Conservation (phyloP, 1,139 yeast species). For the Blastobotrys apis region DNA sequence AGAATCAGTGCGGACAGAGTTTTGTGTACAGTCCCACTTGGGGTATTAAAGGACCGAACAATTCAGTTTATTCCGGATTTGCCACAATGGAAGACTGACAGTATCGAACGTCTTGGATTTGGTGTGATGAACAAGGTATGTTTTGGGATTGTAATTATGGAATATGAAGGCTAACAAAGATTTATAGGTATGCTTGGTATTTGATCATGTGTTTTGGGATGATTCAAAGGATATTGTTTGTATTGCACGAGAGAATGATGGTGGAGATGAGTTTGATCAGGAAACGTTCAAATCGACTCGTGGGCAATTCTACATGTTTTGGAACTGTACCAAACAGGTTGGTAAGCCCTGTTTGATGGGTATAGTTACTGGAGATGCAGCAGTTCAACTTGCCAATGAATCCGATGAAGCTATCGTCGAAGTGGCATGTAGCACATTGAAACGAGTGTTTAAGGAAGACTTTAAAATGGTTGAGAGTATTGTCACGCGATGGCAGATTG, state of each 20-base stretch:
- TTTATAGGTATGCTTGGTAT: constrained; percentile 34
- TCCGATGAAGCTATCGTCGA: constrained; percentile 36
- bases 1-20: constrained; percentile 39
- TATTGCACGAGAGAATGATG: constrained; percentile 30
- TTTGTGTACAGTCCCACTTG: constrained; percentile 41
- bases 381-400: constrained; percentile 32
- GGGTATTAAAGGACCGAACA: constrained; percentile 39
- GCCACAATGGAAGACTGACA: constrained; percentile 41
- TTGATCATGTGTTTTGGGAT: constrained; percentile 42
- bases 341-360: constrained; percentile 41
- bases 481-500: constrained; percentile 44
- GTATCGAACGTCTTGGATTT: constrained; percentile 40
- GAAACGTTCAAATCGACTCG: constrained; percentile 29
- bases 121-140: constrained; percentile 40
- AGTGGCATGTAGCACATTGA: constrained; percentile 34
- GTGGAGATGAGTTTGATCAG: constrained; percentile 16
- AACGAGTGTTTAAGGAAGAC: constrained; percentile 26
- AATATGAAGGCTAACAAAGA: constrained; percentile 8
- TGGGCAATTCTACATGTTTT: constrained; percentile 40
- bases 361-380: constrained; percentile 40
- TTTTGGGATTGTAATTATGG: not conserved
- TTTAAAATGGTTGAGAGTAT: constrained; percentile 36
- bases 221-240: constrained; percentile 35
- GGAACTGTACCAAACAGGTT: constrained; percentile 37
- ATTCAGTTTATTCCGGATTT: constrained; percentile 42